Percentiles rank a stretch among this genome's conserved stretches.
Conservation (phyloP, 2,329 filamentous ascomycete species). For the Cytospora leucostoma region DNA sequence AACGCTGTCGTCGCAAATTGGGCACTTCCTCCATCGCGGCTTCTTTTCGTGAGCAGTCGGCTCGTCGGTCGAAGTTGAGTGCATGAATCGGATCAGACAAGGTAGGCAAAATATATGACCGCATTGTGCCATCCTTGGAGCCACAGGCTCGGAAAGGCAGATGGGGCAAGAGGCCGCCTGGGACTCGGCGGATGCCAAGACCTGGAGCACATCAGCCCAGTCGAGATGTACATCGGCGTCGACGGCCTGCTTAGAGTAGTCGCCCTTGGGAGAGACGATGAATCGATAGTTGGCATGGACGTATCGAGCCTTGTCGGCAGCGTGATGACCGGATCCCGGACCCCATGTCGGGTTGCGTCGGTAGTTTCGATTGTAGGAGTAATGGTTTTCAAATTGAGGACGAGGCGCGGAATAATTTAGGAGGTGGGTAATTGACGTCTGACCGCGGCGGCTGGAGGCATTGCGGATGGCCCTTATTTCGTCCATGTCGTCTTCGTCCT, state of each 20-base stretch:
- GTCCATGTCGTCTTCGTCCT: constrained; percentile 85
- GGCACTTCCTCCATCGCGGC: constrained; percentile 88
- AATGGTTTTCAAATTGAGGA: constrained; percentile 60
- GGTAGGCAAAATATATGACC: constrained; percentile 96
- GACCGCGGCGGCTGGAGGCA: constrained; percentile 74
- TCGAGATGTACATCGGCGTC: constrained; percentile 89
- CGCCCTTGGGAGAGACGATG: constrained; percentile 79
- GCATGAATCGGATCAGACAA: constrained; percentile 94
- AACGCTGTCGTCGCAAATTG: constrained; percentile 92
- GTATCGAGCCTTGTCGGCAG: constrained; percentile 85
- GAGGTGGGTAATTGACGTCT: constrained; percentile 95
- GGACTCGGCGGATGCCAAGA: constrained; percentile 86
- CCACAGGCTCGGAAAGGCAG: constrained; percentile 88
- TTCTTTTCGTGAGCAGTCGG: constrained; percentile 46
- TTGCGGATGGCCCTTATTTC: constrained; percentile 67
- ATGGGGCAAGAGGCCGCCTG: constrained; percentile 91
- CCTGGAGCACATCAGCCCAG: constrained; percentile 88
- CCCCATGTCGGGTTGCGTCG: constrained; percentile 80
- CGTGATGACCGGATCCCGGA: constrained; percentile 84
- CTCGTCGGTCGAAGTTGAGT: constrained; percentile 73
- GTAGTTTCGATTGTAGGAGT: constrained; percentile 56
- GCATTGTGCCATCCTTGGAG: constrained; percentile 94
- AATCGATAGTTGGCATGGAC: constrained; percentile 98
- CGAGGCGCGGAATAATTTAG: constrained; percentile 88
- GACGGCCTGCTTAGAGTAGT: constrained; percentile 77